These are phyloP conservation scores for Cubamyces sp. DNA, from an alignment of 768 basidiomycete species.

Conservation along the genomic window DNA sequence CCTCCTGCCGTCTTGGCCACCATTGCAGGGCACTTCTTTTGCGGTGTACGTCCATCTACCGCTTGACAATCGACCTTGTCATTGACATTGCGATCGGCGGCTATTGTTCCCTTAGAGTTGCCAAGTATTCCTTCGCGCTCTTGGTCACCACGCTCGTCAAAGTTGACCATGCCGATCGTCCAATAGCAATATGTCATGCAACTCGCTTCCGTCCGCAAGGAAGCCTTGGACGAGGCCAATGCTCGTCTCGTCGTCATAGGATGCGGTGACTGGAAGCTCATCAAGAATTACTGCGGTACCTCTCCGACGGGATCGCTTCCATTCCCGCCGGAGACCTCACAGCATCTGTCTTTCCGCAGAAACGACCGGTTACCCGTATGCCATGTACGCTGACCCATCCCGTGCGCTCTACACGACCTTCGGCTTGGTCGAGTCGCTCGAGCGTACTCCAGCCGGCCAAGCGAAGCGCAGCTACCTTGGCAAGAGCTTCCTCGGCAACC, in stretches of 20 bases:
- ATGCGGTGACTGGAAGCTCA: slow-evolving; percentile 60
- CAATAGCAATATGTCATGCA: slow-evolving; percentile 53
- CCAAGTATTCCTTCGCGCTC: slow-evolving; percentile 15
- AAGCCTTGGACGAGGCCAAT: slow-evolving; percentile 44
- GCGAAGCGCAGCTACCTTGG: slow-evolving; percentile 51
- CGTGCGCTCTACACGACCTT: slow-evolving; percentile 60
- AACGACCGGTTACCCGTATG: slow-evolving; percentile 47
- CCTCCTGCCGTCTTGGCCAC: background rate
- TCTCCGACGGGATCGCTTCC: background rate
- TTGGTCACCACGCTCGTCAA: background rate
- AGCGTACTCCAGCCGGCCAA: slow-evolving; percentile 48
- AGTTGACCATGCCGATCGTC: background rate
- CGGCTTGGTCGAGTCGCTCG: slow-evolving; percentile 59
- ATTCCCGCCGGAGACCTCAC: background rate
- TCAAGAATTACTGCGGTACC: slow-evolving; percentile 52
- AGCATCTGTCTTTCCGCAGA: slow-evolving; percentile 36
- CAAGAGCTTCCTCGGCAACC: slow-evolving; percentile 35
- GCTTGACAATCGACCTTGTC: background rate
- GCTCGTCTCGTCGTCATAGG: slow-evolving; percentile 56
- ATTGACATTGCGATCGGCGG: background rate
- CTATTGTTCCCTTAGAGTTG: slow-evolving; percentile 9
- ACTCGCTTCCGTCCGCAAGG: slow-evolving; percentile 46
- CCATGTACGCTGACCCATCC: slow-evolving; percentile 68
- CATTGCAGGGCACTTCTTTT: slow-evolving; percentile 62
- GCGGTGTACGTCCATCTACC: slow-evolving; percentile 49